These are phyloP conservation scores for Solanum hybrid DNA, from an alignment of 305 asterid genomes.

Conservation along the genomic window DNA sequence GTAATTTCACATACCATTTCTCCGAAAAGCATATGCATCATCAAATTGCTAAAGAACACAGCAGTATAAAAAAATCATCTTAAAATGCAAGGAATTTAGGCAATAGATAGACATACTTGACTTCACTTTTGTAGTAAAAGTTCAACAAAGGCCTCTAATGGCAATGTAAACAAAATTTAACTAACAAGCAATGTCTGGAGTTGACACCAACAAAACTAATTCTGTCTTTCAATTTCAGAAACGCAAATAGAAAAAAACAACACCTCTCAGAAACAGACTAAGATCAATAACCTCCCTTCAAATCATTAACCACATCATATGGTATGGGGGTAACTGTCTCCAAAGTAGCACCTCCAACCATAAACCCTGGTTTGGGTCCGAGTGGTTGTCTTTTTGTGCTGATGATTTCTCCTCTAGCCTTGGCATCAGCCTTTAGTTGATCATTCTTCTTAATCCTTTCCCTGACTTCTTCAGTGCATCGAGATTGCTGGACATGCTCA, in stretches of 20 bases:
- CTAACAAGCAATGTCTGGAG: background rate
- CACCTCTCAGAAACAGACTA: background rate
- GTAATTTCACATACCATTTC: background rate
- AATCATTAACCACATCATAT: constrained; percentile 77
- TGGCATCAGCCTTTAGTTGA: constrained; percentile 56
- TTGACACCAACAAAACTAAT: background rate
- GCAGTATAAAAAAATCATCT: background rate
- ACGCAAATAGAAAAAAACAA: background rate
- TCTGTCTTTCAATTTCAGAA: background rate
- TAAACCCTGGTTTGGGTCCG: constrained; percentile 78
- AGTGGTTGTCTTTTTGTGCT: constrained; percentile 77
- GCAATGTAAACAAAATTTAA: background rate
- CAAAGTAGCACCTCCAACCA: constrained; percentile 64
- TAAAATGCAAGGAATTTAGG: background rate
- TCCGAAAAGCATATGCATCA: no score
- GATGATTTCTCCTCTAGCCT: constrained; percentile 55
- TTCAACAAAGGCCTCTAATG: background rate
- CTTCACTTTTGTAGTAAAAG: background rate
- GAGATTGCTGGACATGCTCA: constrained; percentile 60
- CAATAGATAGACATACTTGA: background rate
- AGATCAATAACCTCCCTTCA: constrained; percentile 68
- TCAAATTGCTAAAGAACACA: background rate
- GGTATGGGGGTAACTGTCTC: constrained; percentile 86
- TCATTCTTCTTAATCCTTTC: constrained; percentile 51
- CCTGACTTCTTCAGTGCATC: constrained; percentile 54